Evolutionary conservation across 306 rosid genomes (phyloP).

Genomic region (Trichosanthes truncata): DNA sequence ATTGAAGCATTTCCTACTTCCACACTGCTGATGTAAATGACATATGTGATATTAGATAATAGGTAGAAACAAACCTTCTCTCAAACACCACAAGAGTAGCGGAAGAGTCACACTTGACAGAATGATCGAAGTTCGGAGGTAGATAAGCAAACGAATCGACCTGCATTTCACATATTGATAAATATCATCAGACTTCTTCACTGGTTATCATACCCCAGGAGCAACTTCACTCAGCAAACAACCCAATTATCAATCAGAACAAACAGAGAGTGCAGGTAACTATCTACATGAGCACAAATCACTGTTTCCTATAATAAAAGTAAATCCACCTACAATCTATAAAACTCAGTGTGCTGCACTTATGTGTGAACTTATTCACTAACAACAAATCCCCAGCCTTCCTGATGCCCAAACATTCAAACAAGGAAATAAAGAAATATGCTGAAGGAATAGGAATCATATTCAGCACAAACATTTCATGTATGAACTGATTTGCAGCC

Average conservation of each 20-base stretch:
- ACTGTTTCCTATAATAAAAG: background rate
- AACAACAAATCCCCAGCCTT: background rate
- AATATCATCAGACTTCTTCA: constrained; percentile 3
- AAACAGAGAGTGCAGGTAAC: background rate
- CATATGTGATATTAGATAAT: background rate
- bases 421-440: background rate
- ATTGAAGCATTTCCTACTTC: background rate
- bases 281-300: background rate
- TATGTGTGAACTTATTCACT: background rate
- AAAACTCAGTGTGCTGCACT: background rate
- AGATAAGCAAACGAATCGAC: constrained; percentile 80
- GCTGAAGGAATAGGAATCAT: background rate
- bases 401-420: background rate
- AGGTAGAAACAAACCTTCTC: constrained; percentile 54
- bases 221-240: background rate
- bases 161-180: constrained; percentile 33
- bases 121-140: constrained; percentile 69
- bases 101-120: constrained; percentile 42
- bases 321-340: background rate
- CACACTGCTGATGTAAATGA: background rate
- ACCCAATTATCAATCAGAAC: background rate
- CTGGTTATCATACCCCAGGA: background rate
- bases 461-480: background rate
- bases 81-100: constrained; percentile 68
- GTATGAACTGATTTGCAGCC: background rate